Evolutionary conservation across 495 filamentous ascomycete species (phyloP).

Genomic region (Cercophora sp.): DNA sequence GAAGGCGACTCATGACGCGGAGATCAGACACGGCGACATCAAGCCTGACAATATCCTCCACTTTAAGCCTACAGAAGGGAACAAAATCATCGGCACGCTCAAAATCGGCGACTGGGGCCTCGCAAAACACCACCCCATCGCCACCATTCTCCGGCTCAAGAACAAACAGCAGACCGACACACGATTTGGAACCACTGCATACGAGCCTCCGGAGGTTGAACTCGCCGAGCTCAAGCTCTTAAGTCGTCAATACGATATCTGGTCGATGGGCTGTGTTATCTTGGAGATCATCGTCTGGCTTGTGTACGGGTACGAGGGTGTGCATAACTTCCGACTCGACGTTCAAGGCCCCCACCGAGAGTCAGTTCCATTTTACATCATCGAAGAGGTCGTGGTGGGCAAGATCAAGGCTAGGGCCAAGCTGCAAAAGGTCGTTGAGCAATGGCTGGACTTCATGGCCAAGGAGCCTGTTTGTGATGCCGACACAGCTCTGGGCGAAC

Average conservation of each 20-base stretch:
- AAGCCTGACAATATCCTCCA: constrained; percentile 24
- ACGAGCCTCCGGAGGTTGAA: constrained; percentile 27
- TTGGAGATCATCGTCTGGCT: constrained; percentile 38
- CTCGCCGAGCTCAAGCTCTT: constrained; percentile 3
- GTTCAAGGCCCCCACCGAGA: constrained; percentile 7
- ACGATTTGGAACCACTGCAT: constrained; percentile 14
- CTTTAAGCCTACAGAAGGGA: constrained; percentile 5
- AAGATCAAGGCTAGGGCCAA: constrained; percentile 1
- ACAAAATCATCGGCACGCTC: constrained; percentile 16
- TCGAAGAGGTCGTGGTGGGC: background rate
- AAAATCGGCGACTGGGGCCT: constrained; percentile 28
- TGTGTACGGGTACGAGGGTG: constrained; percentile 22
- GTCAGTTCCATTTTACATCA: constrained; percentile 1
- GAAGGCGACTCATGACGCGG: constrained; percentile 2
- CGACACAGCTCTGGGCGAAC: constrained; percentile 16
- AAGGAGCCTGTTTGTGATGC: constrained; percentile 15
- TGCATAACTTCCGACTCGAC: constrained; percentile 16
- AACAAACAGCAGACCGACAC: constrained; percentile 11
- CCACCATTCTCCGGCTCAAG: background rate
- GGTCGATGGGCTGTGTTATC: constrained; percentile 37
- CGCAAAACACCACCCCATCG: constrained; percentile 17
- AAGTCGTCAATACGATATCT: constrained; percentile 34
- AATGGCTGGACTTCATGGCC: constrained; percentile 11
- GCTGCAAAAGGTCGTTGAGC: constrained; percentile 2
- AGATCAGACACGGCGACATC: constrained; percentile 19